Percentiles rank a stretch among this genome's conserved stretches.
Conservation (phyloP, 75 land plant species). For the Pinus tabuliformis region DNA sequence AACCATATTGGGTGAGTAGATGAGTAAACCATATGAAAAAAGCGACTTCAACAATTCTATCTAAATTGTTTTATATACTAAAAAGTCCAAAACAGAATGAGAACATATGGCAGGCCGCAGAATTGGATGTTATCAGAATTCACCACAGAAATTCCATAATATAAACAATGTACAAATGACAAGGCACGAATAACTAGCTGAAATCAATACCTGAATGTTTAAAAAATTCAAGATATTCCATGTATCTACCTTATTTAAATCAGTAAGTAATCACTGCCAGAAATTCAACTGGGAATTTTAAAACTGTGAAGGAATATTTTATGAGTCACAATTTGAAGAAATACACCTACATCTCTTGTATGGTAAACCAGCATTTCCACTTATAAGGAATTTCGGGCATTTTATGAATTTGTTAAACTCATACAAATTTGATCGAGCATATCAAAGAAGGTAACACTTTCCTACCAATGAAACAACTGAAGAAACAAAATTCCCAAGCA, state of each 20-base stretch:
- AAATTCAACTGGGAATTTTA: not conserved
- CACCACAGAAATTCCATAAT: not conserved
- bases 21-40: not conserved
- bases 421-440: not conserved
- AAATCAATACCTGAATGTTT: not conserved
- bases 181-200: not conserved
- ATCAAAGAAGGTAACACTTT: not conserved
- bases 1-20: not conserved
- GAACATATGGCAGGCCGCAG: not conserved
- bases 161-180: too few species aligned
- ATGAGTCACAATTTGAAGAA: not conserved
- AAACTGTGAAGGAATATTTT: not conserved
- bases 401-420: constrained; percentile 1
- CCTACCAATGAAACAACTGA: not conserved
- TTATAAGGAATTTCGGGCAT: not conserved
- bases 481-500: not conserved
- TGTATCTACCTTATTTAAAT: not conserved
- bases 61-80: not conserved
- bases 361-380: too few species aligned
- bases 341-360: not conserved
- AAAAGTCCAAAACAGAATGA: not conserved
- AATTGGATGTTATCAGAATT: not conserved
- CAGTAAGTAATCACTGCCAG: not conserved
- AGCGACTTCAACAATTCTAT: not conserved
- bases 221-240: not conserved